Conservation (phyloP, 2,329 filamentous ascomycete genomes). For the Ophiostoma ips region DNA sequence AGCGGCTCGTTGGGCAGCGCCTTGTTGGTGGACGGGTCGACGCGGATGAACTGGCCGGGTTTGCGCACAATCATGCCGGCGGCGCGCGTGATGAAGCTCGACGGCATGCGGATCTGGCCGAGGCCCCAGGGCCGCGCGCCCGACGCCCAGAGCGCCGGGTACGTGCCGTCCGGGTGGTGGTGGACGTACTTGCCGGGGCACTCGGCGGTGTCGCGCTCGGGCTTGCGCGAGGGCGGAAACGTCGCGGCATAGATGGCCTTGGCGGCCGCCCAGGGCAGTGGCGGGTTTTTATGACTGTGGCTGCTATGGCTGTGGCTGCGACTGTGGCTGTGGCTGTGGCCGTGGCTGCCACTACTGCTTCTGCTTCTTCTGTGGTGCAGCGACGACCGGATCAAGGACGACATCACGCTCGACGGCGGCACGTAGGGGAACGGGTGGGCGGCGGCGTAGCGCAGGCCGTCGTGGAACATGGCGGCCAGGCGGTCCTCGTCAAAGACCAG, state of each 20-base stretch:
- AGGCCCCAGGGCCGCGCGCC: constrained; percentile 19
- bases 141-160: constrained; percentile 9
- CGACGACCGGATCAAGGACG: not conserved
- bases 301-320: no score
- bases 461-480: constrained; percentile 17
- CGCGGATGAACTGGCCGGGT: constrained; percentile 24
- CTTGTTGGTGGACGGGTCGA: constrained; percentile 24
- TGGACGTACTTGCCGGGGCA: constrained; percentile 18
- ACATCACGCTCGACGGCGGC: constrained; percentile 8
- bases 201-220: constrained; percentile 15
- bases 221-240: not conserved
- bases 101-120: constrained; percentile 18
- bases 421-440: constrained; percentile 21
- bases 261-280: not conserved
- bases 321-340: no score
- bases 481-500: constrained; percentile 19
- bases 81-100: constrained; percentile 16
- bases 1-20: constrained; percentile 22
- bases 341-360: no score
- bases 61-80: constrained; percentile 19
- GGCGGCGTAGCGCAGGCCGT: constrained; percentile 20
- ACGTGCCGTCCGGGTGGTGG: constrained; percentile 10
- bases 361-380: no score
- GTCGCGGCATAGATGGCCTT: not conserved
- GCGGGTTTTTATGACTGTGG: not conserved